phyloP scores from a whole-genome alignment of 75 land plant genomes.

The Pinus taeda region DNA sequence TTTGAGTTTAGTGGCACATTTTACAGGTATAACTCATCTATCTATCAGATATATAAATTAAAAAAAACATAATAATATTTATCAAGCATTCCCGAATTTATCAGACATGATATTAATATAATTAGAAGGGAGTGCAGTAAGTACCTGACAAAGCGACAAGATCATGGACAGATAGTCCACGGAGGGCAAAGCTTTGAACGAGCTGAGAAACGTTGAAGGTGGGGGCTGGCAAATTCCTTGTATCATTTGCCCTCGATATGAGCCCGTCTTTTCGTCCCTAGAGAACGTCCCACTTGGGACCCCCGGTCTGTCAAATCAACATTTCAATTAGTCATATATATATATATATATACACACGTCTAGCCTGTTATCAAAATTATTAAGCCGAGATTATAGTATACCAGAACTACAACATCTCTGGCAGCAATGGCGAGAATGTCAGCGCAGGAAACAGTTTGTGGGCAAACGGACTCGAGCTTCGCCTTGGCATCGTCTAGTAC shows the following conservation, averaged over 20 bases:
- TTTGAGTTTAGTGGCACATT: too few relatives aligned
- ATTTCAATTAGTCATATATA: too few relatives aligned
- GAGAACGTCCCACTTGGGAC: conserved; percentile 22
- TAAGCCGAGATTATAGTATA: too few relatives aligned
- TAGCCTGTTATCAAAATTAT: too few relatives aligned
- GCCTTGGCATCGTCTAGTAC: conserved; percentile 49
- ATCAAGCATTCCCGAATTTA: too few relatives aligned
- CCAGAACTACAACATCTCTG: background rate
- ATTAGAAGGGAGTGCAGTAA: too few relatives aligned
- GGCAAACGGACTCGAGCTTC: conserved; percentile 42
- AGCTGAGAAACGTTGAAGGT: conserved; percentile 12
- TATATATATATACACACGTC: too few relatives aligned
- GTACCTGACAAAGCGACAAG: conserved; percentile 28
- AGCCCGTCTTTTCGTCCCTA: conserved; percentile 26
- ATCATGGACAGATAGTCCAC: conserved; percentile 22
- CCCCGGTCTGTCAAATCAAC: conserved; percentile 15
- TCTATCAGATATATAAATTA: too few relatives aligned
- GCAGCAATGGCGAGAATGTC: conserved; percentile 23
- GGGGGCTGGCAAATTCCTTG: conserved; percentile 22
- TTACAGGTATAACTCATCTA: too few relatives aligned
- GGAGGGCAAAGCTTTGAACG: conserved; percentile 13
- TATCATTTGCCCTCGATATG: conserved; percentile 13
- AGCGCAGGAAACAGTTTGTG: conserved; percentile 55
- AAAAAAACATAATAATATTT: too few relatives aligned
- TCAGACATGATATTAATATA: too few relatives aligned